Conservation (phyloP, 2,329 filamentous ascomycete species). For the Alternaria infectoria region DNA sequence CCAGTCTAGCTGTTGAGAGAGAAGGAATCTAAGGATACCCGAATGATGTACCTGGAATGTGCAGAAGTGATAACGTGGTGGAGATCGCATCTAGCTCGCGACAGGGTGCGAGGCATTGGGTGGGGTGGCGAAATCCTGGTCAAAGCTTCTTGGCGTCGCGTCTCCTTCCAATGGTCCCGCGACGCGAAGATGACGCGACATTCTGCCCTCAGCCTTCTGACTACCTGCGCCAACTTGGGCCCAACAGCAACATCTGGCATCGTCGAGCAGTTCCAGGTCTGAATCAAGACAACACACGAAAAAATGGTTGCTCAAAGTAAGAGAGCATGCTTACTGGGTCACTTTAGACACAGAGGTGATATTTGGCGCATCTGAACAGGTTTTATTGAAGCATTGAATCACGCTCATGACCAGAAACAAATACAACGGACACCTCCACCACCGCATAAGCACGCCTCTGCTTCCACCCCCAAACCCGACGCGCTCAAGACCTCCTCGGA, state of each 20-base stretch:
- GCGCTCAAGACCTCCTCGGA: background rate
- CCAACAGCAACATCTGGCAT: background rate
- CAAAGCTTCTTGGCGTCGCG: background rate
- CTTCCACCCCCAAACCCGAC: background rate
- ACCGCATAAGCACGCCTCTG: background rate
- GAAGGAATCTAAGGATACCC: background rate
- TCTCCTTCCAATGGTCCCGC: background rate
- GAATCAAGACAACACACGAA: background rate
- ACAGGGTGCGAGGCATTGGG: background rate
- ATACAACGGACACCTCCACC: background rate
- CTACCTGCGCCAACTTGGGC: background rate
- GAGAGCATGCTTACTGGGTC: background rate
- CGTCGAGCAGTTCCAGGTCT: background rate
- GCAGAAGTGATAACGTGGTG: background rate
- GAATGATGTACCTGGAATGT: too few relatives aligned
- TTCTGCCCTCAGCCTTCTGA: background rate
- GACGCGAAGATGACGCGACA: background rate
- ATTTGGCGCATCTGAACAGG: background rate
- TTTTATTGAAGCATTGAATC: background rate
- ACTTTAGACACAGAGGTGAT: background rate
- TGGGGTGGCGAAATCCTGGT: background rate
- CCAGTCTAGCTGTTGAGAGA: background rate
- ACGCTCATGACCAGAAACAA: background rate
- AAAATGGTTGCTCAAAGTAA: background rate
- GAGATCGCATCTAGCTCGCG: background rate